phyloP scores from a whole-genome alignment of 306 rosid genomes.

The Medicago ruthenica region DNA sequence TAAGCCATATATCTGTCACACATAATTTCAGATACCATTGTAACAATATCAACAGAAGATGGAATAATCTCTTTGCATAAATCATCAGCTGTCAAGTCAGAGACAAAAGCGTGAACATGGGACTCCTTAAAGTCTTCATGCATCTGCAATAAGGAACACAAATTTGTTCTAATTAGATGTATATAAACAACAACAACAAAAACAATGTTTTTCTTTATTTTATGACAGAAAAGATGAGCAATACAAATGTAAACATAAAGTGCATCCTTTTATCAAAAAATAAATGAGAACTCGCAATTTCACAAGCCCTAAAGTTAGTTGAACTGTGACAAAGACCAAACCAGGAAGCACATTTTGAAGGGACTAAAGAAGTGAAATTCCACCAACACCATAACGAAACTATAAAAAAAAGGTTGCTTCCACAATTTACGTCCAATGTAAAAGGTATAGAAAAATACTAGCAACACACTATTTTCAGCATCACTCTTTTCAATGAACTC shows the following conservation, averaged over 20 bases:
- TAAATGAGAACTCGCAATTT: constrained; percentile 21
- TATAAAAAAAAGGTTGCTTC: constrained; percentile 4
- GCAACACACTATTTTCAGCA: background rate
- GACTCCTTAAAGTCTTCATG: constrained; percentile 81
- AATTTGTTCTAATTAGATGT: constrained; percentile 22
- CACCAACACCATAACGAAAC: constrained; percentile 25
- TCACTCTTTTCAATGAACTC: background rate
- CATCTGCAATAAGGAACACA: constrained; percentile 53
- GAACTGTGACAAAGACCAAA: constrained; percentile 8
- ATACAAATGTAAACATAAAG: constrained; percentile 26
- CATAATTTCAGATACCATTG: constrained; percentile 71
- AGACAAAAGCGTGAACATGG: constrained; percentile 75
- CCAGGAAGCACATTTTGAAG: constrained; percentile 11
- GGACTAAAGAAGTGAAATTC: constrained; percentile 17
- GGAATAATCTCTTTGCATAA: constrained; percentile 71
- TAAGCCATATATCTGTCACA: constrained; percentile 26
- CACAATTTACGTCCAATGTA: background rate
- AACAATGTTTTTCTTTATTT: background rate
- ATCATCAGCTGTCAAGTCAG: constrained; percentile 88
- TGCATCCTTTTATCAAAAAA: constrained; percentile 12
- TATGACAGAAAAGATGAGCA: constrained; percentile 21
- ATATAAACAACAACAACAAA: constrained; percentile 15
- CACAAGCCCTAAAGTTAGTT: constrained; percentile 22
- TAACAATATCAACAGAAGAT: constrained; percentile 78
- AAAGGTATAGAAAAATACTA: background rate